A percentile compares a stretch with the other conserved stretches of the same genome.
Evolutionary conservation across 2,329 filamentous ascomycete genomes (phyloP).

Genomic region (Pseudogymnoascus sp.): DNA sequence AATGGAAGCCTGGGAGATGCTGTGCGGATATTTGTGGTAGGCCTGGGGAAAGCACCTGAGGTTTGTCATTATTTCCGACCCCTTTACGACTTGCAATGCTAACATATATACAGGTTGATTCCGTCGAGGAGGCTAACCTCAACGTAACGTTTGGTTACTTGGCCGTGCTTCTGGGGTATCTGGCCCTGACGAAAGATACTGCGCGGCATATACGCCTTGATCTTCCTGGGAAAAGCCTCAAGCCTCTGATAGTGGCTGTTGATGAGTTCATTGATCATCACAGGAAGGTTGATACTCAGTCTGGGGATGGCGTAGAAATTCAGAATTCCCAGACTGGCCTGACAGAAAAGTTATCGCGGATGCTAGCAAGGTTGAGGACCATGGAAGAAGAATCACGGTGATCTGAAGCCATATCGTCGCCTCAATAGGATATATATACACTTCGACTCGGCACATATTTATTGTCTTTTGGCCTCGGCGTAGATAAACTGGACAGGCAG

Average conservation of each 20-base stretch:
- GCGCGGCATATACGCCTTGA: slow-evolving; percentile 34
- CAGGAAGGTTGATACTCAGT: slow-evolving; percentile 46
- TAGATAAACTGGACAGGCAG: slow-evolving; percentile 3
- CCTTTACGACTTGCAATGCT: slow-evolving; percentile 9
- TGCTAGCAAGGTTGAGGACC: slow-evolving; percentile 38
- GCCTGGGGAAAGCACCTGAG: slow-evolving; percentile 57
- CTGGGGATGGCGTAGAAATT: slow-evolving; percentile 38
- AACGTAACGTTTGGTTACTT: slow-evolving; percentile 85
- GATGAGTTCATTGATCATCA: slow-evolving; percentile 56
- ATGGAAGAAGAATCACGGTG: slow-evolving; percentile 5
- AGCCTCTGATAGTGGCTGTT: slow-evolving; percentile 47
- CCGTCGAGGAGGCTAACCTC: slow-evolving; percentile 65
- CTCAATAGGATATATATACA: slow-evolving; percentile 3
- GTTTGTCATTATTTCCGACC: slow-evolving; percentile 41
- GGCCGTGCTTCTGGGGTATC: slow-evolving; percentile 72
- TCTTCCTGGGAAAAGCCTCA: slow-evolving; percentile 41
- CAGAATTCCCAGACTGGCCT: slow-evolving; percentile 39
- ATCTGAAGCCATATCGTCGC: background rate
- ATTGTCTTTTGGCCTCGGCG: background rate
- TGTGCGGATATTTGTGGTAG: slow-evolving; percentile 58
- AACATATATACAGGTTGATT: slow-evolving; percentile 48
- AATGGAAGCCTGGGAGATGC: slow-evolving; percentile 49
- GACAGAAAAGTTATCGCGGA: slow-evolving; percentile 43
- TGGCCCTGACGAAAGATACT: slow-evolving; percentile 53
- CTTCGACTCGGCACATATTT: background rate